These are phyloP conservation scores for Apiotrichum domesticum DNA, from an alignment of 1,284 basidiomycete genomes.

Conservation along the genomic window DNA sequence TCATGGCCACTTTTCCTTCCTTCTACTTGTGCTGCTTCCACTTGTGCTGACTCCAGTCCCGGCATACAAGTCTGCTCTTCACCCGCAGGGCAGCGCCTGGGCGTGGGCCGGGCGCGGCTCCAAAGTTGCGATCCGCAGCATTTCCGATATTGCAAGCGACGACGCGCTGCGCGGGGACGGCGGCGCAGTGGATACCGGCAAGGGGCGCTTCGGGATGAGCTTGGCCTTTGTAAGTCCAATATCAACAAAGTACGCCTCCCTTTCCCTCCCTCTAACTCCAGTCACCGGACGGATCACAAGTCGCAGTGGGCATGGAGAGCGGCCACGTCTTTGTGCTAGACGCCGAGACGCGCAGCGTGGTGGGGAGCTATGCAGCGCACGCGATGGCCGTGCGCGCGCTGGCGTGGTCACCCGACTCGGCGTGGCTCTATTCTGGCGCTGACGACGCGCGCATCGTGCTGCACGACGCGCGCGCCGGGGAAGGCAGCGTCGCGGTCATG, in stretches of 20 bases:
- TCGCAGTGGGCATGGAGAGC: conserved; percentile 70
- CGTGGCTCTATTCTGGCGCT: conserved; percentile 71
- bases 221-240: conserved; percentile 62
- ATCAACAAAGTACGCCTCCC: too few relatives aligned
- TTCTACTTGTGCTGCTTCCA: background rate
- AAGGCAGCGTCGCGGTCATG: conserved; percentile 71
- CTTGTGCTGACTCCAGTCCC: conserved; percentile 16
- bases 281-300: conserved; percentile 74
- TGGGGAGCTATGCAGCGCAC: conserved; percentile 69
- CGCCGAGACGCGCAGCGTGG: conserved; percentile 58
- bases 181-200: conserved; percentile 57
- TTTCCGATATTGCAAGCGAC: conserved; percentile 47
- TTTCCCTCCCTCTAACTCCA: conserved; percentile 35
- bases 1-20: too few relatives aligned
- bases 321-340: conserved; percentile 79
- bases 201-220: conserved; percentile 74
- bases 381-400: conserved; percentile 76
- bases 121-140: conserved; percentile 50
- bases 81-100: conserved; percentile 64
- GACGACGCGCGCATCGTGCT: conserved; percentile 80
- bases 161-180: conserved; percentile 52
- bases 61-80: conserved; percentile 76
- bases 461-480: conserved; percentile 64
- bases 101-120: conserved; percentile 72
- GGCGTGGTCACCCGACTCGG: conserved; percentile 73